Base-by-base conservation (phyloP, 371 early-diverging fungal genomes). In the Mortierella sp. region DNA sequence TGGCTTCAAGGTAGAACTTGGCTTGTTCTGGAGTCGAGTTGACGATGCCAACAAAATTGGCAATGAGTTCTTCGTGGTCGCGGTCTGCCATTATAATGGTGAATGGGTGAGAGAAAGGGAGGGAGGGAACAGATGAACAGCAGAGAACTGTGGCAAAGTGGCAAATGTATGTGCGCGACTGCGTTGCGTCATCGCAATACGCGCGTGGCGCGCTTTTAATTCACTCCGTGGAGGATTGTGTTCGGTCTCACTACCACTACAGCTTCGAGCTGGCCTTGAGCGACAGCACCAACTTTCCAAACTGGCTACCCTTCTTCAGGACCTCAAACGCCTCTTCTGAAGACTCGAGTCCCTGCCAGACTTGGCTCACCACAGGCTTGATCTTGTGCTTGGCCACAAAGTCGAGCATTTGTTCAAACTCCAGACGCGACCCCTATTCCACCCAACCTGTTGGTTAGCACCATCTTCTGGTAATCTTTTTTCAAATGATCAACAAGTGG, bases 1-100 rank as follows among this genome's bases (percentile, higher is more conserved):
- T 86, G 54, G 88, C 86, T 70, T 92, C 91, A 6, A 93, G 82
- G 60, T 85, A 93, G 79, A 92, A 93, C 39, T 81, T 74, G 9
- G 93, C 93, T 70, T 90, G 86, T 19, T 82, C 78, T 24, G 84
- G 81, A 4, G 82, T 74, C 44, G 85, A 78, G 9, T 83, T 81
- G 12, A 87, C 89, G 66, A 89, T 82, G 34, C 57, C 79, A 2
- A 85, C 72, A 81, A 92, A 93, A 57, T 88, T 80, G 16, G 79
- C 79, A 64, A 91, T 83, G 47, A 86, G 81, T 54, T 85, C 85
- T 54, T 4, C 7, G 34, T 10, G 87, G 61, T 4, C 7, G 34
- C 34, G 87, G 61, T 86, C 84, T 24, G 82, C 80, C 82, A 90
- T 87, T 22, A 8, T 6, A 19, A 22, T 64, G n/a, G 44, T 29